These are phyloP conservation scores for Gymnopilus dilepis DNA, from an alignment of 768 basidiomycete species.

Conservation along the genomic window DNA sequence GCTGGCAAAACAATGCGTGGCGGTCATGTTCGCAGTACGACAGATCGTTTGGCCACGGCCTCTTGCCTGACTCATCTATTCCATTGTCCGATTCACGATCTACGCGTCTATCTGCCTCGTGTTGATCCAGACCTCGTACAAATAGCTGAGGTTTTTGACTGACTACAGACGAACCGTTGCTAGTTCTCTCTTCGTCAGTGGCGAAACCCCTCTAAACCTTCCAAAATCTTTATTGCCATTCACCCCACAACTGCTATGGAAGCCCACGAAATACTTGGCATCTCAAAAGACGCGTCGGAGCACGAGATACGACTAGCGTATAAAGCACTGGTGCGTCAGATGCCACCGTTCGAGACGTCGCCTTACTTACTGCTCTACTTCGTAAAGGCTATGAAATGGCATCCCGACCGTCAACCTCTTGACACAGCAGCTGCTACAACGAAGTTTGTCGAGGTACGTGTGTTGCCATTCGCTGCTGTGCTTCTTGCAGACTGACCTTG, in stretches of 20 bases:
- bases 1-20: constrained; percentile 17
- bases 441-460: constrained; percentile 30
- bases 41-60: constrained; percentile 23
- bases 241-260: constrained; percentile 31
- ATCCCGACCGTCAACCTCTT: constrained; percentile 33
- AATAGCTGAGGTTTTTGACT: constrained; percentile 14
- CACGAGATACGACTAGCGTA: constrained; percentile 59
- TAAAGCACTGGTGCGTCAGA: constrained; percentile 53
- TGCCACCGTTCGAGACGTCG: constrained; percentile 6
- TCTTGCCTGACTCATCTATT: constrained; percentile 18
- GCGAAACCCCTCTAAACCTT: too few relatives aligned
- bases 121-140: constrained; percentile 19
- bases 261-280: constrained; percentile 46
- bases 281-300: constrained; percentile 48
- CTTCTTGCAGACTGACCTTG: not conserved
- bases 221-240: too few relatives aligned
- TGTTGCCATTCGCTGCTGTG: not conserved
- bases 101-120: constrained; percentile 28
- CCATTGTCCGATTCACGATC: constrained; percentile 1
- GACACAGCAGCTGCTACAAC: constrained; percentile 29
- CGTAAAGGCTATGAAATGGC: constrained; percentile 55
- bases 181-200: too few relatives aligned
- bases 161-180: not conserved
- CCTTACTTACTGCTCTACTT: constrained; percentile 5
- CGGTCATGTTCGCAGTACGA: constrained; percentile 13